phyloP scores from a whole-genome alignment of 352 stramenopile species.

The Phytophthora uliginosa region DNA sequence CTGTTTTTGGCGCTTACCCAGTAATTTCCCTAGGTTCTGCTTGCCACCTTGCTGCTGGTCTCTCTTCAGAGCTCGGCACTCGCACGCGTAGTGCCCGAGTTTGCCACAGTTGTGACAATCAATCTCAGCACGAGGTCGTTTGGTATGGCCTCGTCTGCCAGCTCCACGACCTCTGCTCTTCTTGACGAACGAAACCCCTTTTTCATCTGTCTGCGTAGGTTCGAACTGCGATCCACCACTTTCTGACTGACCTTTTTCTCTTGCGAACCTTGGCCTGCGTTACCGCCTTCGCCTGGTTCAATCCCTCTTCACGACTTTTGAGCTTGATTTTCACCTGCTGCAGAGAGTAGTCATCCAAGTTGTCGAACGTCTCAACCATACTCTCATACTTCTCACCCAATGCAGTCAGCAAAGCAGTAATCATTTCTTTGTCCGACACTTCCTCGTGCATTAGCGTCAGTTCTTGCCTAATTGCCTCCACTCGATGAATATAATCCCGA shows the following conservation, averaged over 20 bases:
- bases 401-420: slow-evolving; percentile 3
- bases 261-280: background rate
- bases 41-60: background rate
- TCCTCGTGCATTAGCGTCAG: slow-evolving; percentile 1
- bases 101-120: background rate
- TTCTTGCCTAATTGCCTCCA: slow-evolving; percentile 7
- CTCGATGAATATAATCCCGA: slow-evolving; percentile 9
- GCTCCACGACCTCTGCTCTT: background rate
- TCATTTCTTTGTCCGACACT: slow-evolving; percentile 4
- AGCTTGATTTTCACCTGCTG: slow-evolving; percentile 12
- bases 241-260: background rate
- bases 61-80: background rate
- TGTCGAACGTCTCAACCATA: slow-evolving; percentile 8
- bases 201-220: background rate
- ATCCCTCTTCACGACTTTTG: slow-evolving; percentile 1
- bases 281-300: slow-evolving; percentile 2
- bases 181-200: background rate
- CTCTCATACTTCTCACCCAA: slow-evolving; percentile 2
- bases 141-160: background rate
- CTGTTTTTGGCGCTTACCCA: background rate
- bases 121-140: background rate
- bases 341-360: slow-evolving; percentile 6
- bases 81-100: background rate
- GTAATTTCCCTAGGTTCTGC: background rate
- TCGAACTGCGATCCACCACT: background rate